Evolutionary conservation across 2,329 filamentous ascomycete species (phyloP).

Genomic region (Calonectria ilicicola): DNA sequence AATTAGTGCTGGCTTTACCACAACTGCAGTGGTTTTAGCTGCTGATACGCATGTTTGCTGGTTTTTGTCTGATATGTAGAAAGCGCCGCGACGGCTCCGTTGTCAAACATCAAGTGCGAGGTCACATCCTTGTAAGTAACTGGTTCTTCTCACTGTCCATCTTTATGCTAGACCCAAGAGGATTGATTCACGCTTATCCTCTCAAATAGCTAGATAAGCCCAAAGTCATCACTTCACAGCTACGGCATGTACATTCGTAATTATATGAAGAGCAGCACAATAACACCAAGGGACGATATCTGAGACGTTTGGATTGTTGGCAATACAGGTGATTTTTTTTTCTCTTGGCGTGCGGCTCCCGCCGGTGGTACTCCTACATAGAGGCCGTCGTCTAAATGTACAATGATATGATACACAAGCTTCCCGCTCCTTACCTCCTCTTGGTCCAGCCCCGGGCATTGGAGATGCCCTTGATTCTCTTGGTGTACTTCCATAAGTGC

Average conservation of each 20-base stretch:
- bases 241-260: not conserved
- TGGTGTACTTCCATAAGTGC: constrained; percentile 74
- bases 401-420: constrained; percentile 39
- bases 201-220: not conserved
- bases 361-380: constrained; percentile 33
- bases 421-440: constrained; percentile 46
- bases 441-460: constrained; percentile 57
- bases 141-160: too few species aligned
- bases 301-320: not conserved
- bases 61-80: too few species aligned
- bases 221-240: not conserved
- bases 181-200: too few species aligned
- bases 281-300: not conserved
- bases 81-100: too few species aligned
- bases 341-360: not conserved
- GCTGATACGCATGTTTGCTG: too few species aligned
- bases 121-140: too few species aligned
- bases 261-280: not conserved
- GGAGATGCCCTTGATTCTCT: constrained; percentile 64
- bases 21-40: too few species aligned
- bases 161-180: too few species aligned
- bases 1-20: too few species aligned
- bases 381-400: constrained; percentile 43
- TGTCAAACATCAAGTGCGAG: too few species aligned
- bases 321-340: constrained; percentile 12